Evolutionary conservation across 805 yeast species (phyloP), one percentile per base, ranked within the genome.

Genomic region (Ogataea trehaloabstinens): DNA sequence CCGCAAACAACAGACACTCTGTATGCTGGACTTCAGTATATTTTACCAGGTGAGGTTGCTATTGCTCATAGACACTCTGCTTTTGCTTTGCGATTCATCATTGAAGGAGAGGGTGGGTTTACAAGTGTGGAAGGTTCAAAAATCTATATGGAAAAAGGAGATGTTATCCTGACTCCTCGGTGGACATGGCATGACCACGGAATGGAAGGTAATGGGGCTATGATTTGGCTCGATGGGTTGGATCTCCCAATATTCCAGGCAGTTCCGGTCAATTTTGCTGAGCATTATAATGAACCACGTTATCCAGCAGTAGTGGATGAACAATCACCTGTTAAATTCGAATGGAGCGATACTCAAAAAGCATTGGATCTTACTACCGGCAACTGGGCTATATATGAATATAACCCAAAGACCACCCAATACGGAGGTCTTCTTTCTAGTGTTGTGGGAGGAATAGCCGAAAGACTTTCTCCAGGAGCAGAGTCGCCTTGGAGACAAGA

Each of bases 121-220:
- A 32, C 35, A 6, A 32, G 27, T 20, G 35, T 32, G n/a, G 35
- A 32, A 20, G 35, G 35, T 8, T 32, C 35, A n/a, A 32, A 32
- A 21, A 32, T 32, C 6, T 32, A 32, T 16, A 32, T 32, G 35
- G 18, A 17, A 17, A 32, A 18, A 18, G 35, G 35, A 12, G 35
- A 32, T 20, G 35, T 32, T 12, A 32, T 32, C 35, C 19, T 32
- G 19, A 32, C 35, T 12, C 35, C 35, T 12, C 19, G 35, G 13
- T 32, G 35, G 35, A 11, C 19, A 32, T 32, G 35, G 35, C 35
- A 32, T 21, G 35, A 32, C 17, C 35, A 32, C 19, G 35, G 35
- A 12, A 32, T 32, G 35, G 35, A 32, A 16, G 35, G 35, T 6
- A 15, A 32, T 5, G 35, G 35, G 15, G 35, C 35, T 6, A 32